Conservation (phyloP, 176 grass and related monocot genomes). For the Avena insularis region DNA sequence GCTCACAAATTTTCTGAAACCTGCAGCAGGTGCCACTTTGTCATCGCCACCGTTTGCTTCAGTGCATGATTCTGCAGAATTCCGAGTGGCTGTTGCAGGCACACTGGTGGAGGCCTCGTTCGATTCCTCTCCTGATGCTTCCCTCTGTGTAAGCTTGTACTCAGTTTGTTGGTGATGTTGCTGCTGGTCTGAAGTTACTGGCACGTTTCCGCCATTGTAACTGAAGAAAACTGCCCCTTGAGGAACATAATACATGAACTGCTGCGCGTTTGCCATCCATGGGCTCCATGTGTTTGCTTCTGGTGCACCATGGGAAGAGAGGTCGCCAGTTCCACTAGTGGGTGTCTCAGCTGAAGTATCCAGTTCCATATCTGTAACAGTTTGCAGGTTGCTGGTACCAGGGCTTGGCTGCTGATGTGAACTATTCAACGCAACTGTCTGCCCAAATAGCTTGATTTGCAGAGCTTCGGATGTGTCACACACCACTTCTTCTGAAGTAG, state of each 20-base stretch:
- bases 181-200: constrained; percentile 11
- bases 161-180: constrained; percentile 18
- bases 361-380: constrained; percentile 34
- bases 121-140: constrained; percentile 56
- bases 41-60: background rate
- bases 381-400: background rate
- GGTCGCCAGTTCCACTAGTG: constrained; percentile 28
- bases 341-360: constrained; percentile 48
- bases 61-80: constrained; percentile 46
- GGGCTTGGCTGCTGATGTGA: background rate
- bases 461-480: constrained; percentile 44
- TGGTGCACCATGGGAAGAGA: constrained; percentile 20
- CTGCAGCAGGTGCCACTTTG: constrained; percentile 24
- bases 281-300: constrained; percentile 44
- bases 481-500: constrained; percentile 18
- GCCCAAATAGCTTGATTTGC: constrained; percentile 73
- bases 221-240: constrained; percentile 45
- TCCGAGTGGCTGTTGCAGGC: constrained; percentile 27
- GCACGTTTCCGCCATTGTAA: constrained; percentile 41
- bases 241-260: constrained; percentile 62
- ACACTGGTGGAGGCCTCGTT: constrained; percentile 44
- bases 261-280: constrained; percentile 37
- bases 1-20: constrained; percentile 36
- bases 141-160: constrained; percentile 26
- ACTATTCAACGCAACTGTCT: constrained; percentile 57